A percentile compares a stretch with the other conserved stretches of the same genome.
These are phyloP conservation scores for Cyberlindnera americana DNA, from an alignment of 805 yeast genomes.

Conservation along the genomic window DNA sequence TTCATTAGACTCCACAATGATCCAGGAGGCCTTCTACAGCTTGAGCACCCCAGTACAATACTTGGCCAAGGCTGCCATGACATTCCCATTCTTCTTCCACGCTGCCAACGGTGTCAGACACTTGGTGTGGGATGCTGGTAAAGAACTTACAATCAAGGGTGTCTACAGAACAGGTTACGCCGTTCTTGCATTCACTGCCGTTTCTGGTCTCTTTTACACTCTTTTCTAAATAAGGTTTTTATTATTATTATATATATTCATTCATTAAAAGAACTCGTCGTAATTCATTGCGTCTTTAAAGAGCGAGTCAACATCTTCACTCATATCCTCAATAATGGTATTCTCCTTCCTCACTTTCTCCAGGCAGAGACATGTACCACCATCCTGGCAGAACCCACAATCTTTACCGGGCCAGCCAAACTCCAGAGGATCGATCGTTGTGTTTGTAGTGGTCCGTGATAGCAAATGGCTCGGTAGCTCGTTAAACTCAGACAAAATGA, in stretches of 20 bases:
- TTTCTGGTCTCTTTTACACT: slow-evolving; percentile 50
- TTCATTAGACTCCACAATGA: slow-evolving; percentile 31
- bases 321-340: slow-evolving; percentile 3
- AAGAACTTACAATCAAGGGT: slow-evolving; percentile 74
- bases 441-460: slow-evolving; percentile 21
- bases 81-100: slow-evolving; percentile 88
- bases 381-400: slow-evolving; percentile 18
- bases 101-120: slow-evolving; percentile 87
- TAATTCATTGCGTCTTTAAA: slow-evolving; percentile 7
- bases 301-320: slow-evolving; percentile 6
- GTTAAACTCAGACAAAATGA: background rate
- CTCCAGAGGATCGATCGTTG: slow-evolving; percentile 18
- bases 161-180: slow-evolving; percentile 90
- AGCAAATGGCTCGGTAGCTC: slow-evolving; percentile 2
- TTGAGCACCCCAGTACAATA: slow-evolving; percentile 63
- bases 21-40: slow-evolving; percentile 40
- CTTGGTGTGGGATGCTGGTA: slow-evolving; percentile 88
- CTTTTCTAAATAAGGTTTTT: slow-evolving; percentile 14
- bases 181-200: slow-evolving; percentile 61
- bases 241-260: slow-evolving; percentile 1
- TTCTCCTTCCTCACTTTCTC: slow-evolving; percentile 9
- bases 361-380: slow-evolving; percentile 17
- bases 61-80: slow-evolving; percentile 62
- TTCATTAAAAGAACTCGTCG: slow-evolving; percentile 21
- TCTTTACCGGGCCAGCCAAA: slow-evolving; percentile 16